Base-by-base conservation (phyloP, 2,329 filamentous ascomycete species). In the Neofusicoccum sp. region DNA sequence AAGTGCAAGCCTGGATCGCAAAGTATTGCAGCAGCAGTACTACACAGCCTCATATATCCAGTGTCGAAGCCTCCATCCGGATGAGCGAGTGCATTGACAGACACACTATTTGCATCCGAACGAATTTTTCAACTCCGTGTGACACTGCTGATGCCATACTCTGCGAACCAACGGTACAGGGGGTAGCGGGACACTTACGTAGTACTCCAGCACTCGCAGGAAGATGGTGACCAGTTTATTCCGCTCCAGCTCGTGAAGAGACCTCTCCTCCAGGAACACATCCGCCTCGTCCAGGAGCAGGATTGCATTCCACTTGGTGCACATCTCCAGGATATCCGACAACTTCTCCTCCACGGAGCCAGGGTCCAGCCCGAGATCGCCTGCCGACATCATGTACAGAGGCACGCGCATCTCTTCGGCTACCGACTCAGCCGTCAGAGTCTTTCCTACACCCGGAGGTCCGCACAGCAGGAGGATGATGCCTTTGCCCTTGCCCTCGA, bases 241-340 rank as follows among this genome's bases (percentile, higher is more conserved):
- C 3, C 67, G 59, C 34, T 63, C 48, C 3, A 68, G 60, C 43
- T 59, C 69, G 11, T 45, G 47, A 6, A 63, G 56, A 0, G 34
- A 61, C 4, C 65, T 48, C 44, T 65, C 67, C 48, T 70, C 67
- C 47, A 69, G 65, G 28, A 70, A 69, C 3, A 69, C 65, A 30
- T 82, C 78, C 43, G 79, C 81, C 61, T 82, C 80, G 66, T 83
- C 81, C 3, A 83, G 75, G 2, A 84, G 76, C 0, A 84, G 70
- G 4, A 84, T 75, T 11, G 79, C 79, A 12, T 79, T 78, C 81
- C 81, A 84, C 59, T 76, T 77, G 0, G 76, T 75, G 51, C 77
- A 73, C 74, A 83, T 80, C 41, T 79, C 76, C 6, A 82, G 69
- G 31, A 83, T 77, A 24, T 75, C 71, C 40, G 75, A 74, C 3